Percentiles rank a stretch among this genome's conserved stretches.
Evolutionary conservation across 192 early-diverging fungal genomes (phyloP).

Genomic region (Mortierella antarctica): DNA sequence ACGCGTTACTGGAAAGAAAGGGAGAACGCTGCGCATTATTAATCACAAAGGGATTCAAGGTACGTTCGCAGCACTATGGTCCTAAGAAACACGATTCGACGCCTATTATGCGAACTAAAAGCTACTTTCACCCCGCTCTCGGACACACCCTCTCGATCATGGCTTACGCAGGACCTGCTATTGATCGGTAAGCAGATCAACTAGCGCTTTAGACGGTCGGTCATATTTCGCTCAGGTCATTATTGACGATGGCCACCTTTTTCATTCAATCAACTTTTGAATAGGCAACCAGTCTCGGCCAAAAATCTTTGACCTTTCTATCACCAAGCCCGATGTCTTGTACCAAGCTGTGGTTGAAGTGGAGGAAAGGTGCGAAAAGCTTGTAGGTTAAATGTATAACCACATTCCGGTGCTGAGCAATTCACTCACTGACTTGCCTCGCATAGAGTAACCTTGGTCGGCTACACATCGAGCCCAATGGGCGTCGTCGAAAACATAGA

Average conservation of each 20-base stretch:
- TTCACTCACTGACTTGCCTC: not conserved
- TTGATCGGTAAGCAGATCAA: conserved; percentile 51
- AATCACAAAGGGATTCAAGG: conserved; percentile 93
- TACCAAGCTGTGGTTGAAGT: conserved; percentile 84
- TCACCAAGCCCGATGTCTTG: conserved; percentile 87
- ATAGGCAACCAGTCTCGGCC: conserved; percentile 92
- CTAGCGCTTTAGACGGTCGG: not conserved
- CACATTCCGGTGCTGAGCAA: not conserved
- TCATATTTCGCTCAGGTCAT: not conserved
- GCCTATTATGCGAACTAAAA: not conserved
- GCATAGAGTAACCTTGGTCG: conserved; percentile 80
- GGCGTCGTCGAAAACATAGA: conserved; percentile 55
- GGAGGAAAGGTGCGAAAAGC: conserved; percentile 76
- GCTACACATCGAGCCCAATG: conserved; percentile 69
- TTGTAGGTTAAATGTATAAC: not conserved
- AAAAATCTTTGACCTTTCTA: conserved; percentile 93
- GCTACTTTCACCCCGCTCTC: not conserved
- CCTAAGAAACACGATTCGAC: not conserved
- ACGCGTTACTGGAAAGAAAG: conserved; percentile 87
- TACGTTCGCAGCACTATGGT: conserved; percentile 21
- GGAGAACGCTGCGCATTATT: conserved; percentile 91
- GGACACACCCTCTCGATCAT: not conserved
- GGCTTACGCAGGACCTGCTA: conserved; percentile 51
- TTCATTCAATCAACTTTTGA: not conserved
- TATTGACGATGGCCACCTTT: too few species aligned